Evolutionary conservation across 495 filamentous ascomycete genomes (phyloP).

Genomic region (Pyrenula massariospora): DNA sequence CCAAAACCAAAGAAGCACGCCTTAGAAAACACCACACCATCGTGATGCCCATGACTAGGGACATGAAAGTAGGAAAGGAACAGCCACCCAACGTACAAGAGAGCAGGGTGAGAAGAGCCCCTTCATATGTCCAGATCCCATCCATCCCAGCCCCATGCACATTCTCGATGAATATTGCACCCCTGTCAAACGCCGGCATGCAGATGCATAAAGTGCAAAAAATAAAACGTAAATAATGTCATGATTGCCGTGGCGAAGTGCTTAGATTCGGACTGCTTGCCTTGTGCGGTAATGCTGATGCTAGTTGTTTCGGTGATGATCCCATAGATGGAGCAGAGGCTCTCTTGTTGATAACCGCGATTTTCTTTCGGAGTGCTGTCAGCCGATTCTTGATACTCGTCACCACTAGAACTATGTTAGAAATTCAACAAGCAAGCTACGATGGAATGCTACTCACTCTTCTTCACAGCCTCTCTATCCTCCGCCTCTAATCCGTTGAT

Average conservation of each 20-base stretch:
- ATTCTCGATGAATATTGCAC: not conserved
- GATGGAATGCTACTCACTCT: constrained; percentile 38
- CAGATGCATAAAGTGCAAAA: not conserved
- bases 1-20: not conserved
- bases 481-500: constrained; percentile 53
- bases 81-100: not conserved
- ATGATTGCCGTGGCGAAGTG: not conserved
- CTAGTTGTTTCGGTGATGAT: constrained; percentile 10
- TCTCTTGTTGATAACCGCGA: constrained; percentile 40
- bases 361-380: constrained; percentile 43
- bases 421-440: constrained; percentile 2
- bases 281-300: not conserved
- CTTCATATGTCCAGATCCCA: not conserved
- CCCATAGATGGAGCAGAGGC: constrained; percentile 26
- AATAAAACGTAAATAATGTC: not conserved
- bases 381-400: constrained; percentile 47
- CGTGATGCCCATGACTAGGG: not conserved
- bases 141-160: not conserved
- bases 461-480: constrained; percentile 60
- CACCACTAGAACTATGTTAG: constrained; percentile 37
- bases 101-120: not conserved
- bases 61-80: not conserved
- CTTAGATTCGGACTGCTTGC: not conserved
- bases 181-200: not conserved
- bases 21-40: not conserved